Evolutionary conservation across 2,329 filamentous ascomycete species (phyloP), one percentile per base, ranked within the genome.

Genomic region (Colletotrichum sp.): DNA sequence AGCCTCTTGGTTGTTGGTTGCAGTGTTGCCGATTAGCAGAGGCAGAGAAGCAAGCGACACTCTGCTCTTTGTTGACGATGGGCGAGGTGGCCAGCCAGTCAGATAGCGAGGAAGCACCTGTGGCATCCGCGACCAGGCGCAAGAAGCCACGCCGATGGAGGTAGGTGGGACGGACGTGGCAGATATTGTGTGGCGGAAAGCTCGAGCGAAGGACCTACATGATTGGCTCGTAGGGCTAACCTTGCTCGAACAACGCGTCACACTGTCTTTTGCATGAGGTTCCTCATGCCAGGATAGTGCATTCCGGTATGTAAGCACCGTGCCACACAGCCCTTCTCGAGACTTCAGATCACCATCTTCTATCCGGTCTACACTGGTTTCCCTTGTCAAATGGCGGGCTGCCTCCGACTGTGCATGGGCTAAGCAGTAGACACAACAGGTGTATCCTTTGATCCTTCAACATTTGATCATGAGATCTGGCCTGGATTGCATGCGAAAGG

Each of bases 161-260:
- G 44, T 52, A 74, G 57, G 39, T 74, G 34, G 69, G 16, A 60
- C 52, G 71, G 71, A 74, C 71, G 71, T 76, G 74, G 74, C 74
- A 76, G 39, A 68, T 59, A 25, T 16, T 67, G 60, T 74, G 71
- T 74, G 71, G 74, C 57, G 44, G 65, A 15, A 59, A 71, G 27
- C 16, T n/a, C 25, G 52, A 59, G 13, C 28, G n/a, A 44, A 19
- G 59, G 59, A 25, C 15, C 15, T 11, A 44, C 22, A 19, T 75
- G 72, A 75, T 75, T 75, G 72, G 72, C 28, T 30, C 13, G 9
- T 28, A 12, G 30, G 52, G 48, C 52, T 27, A 25, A 57, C 28
- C 52, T 64, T 36, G 34, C n/a, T 25, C 8, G 36, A 44, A 15
- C 19, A 25, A 6, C 32, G 25, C 6, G n/a, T 25, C 48, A 25